Base-by-base conservation (phyloP, 306 rosid genomes). In the Casuarina equisetifolia region DNA sequence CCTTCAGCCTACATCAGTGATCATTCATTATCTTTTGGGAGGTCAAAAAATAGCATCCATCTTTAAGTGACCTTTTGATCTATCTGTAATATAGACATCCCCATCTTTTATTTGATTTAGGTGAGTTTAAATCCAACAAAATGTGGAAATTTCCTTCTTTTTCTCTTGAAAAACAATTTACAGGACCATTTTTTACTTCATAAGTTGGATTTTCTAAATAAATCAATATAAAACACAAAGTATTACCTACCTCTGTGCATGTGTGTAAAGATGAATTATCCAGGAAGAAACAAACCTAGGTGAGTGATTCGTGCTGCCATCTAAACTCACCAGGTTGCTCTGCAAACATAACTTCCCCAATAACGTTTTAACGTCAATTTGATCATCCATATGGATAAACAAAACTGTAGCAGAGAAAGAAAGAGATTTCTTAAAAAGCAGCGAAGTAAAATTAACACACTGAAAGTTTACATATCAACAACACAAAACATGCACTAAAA, bases 241-340 rank as follows among this genome's bases (percentile, higher is more conserved):
- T 57, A 63, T 57, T 25, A 25, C 32, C 32, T 25, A 25, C 32
- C 32, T 25, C 32, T 25, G 32, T 25, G 32, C 32, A 25, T 25
- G 32, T 25, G 32, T 25, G 32, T 25, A 25, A 25, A 25, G 32
- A 25, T 25, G 32, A 25, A 48, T 78, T 43, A 57, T 70, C 19
- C 69, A 52, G 6, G 75, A 48, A 8, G 42, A 72, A 78, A 81
- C 83, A 74, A 79, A 94, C 98, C 97, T 94, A 97, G 32, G 95
- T 90, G 82, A 94, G 97, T 32, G 97, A 90, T 59, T 97, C 97
- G 13, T 93, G 98, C 84, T 94, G 98, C 97, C 98, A 94, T 85
- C 88, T 84, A 80, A 92, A 94, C 72, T 94, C 97, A 73, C 98
- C 98, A 32, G 97, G 97, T 77, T 78, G 87, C 78, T 94, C 97